Evolutionary conservation across 768 basidiomycete genomes (phyloP).

Genomic region (Mycena sanguinolenta): DNA sequence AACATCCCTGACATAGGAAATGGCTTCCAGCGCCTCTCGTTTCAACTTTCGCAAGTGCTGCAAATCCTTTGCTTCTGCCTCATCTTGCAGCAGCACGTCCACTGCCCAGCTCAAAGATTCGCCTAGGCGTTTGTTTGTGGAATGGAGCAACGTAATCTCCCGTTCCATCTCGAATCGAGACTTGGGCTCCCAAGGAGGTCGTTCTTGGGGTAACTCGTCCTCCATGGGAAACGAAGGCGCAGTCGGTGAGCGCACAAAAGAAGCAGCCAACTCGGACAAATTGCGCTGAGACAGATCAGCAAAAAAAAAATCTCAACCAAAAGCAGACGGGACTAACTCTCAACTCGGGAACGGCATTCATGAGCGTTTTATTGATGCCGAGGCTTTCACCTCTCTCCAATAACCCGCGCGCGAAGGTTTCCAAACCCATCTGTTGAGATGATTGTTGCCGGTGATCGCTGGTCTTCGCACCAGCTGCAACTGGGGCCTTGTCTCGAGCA

Average conservation of each 20-base stretch:
- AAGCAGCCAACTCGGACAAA: slow-evolving; percentile 84
- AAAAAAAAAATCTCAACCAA: neutral
- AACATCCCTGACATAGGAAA: slow-evolving; percentile 84
- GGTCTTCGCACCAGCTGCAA: slow-evolving; percentile 37
- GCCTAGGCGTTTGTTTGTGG: slow-evolving; percentile 74
- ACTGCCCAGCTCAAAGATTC: slow-evolving; percentile 82
- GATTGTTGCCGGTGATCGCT: slow-evolving; percentile 57
- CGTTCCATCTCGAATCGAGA: slow-evolving; percentile 79
- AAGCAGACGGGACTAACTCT: slow-evolving; percentile 61
- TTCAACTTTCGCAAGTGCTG: slow-evolving; percentile 58
- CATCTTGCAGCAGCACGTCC: slow-evolving; percentile 74
- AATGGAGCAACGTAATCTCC: slow-evolving; percentile 66
- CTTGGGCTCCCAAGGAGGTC: slow-evolving; percentile 77
- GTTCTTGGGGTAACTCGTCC: slow-evolving; percentile 71
- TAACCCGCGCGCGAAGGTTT: slow-evolving; percentile 78
- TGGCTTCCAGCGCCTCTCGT: slow-evolving; percentile 78
- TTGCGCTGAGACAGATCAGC: slow-evolving; percentile 68
- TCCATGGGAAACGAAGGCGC: slow-evolving; percentile 71
- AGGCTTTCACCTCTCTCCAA: slow-evolving; percentile 83
- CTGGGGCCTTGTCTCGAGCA: slow-evolving; percentile 46
- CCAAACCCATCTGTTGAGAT: slow-evolving; percentile 66
- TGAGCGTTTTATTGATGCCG: slow-evolving; percentile 87
- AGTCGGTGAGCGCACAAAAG: slow-evolving; percentile 72
- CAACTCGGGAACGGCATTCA: slow-evolving; percentile 84
- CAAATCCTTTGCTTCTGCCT: slow-evolving; percentile 55